phyloP scores from a whole-genome alignment of 345 rosid species.

The Citrus unshiu region DNA sequence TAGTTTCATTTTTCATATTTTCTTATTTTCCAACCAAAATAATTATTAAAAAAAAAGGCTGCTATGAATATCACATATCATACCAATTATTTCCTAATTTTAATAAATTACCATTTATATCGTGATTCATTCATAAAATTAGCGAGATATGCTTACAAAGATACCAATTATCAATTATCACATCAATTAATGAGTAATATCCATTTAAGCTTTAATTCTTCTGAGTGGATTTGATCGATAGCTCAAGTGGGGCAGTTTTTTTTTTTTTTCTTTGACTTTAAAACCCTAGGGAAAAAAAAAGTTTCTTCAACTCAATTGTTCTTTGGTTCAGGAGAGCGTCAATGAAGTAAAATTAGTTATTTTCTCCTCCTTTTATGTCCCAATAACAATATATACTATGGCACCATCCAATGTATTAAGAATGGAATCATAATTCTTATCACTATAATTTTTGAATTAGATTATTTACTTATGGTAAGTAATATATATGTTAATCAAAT shows the following conservation, averaged over 20 bases:
- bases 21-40: no score
- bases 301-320: neutral
- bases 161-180: neutral
- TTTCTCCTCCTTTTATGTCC: neutral
- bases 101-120: neutral
- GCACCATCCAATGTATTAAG: neutral
- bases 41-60: no score
- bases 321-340: neutral
- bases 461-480: neutral
- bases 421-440: neutral
- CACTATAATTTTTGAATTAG: neutral
- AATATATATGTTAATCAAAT: neutral
- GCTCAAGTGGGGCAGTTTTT: slow-evolving; percentile 2
- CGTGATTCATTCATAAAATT: neutral
- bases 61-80: neutral
- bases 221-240: neutral
- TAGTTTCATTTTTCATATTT: no score
- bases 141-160: neutral
- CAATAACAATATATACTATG: neutral
- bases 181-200: neutral
- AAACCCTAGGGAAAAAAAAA: neutral
- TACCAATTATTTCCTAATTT: neutral
- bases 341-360: neutral
- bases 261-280: slow-evolving; percentile 10
- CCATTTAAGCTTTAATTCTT: neutral